Base-by-base conservation (phyloP, 1,284 basidiomycete genomes). In the Ceratobasidium sp. region DNA sequence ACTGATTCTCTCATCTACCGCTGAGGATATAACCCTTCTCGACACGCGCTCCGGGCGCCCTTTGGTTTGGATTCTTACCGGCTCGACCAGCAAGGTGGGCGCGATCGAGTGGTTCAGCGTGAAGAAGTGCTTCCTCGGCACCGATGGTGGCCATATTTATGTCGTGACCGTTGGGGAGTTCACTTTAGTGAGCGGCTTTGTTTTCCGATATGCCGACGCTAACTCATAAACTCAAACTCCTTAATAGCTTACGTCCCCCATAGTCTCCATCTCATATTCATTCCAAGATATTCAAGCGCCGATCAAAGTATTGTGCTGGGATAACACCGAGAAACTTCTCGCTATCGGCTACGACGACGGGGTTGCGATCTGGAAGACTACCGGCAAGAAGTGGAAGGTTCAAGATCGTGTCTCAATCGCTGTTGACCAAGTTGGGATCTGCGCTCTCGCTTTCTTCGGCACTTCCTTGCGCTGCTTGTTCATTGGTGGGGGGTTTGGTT, bases 341-440 rank as follows among this genome's bases (percentile, higher is more conserved):
- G 54, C 54, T n/a, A 57, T 57, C 26, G 54, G 54, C 26, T 57
- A 57, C 54, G 54, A 57, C 3, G 23, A 57, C n/a, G 54, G 54
- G 23, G n/a, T 26, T n/a, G 23, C 54, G n/a, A 57, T 57, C 54
- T 57, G 54, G 54, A 26, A 57, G n/a, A 26, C 54, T 4, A 12
- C 9, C 7, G 5, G 7, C 23, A 57, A 57, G 26, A 57, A 6
- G 26, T 57, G 54, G 54, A 26, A 26, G n/a, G 9, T 57, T 2
- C 33, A 33, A 4, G 23, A 10, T 23, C n/a, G 26, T 26, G 12
- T 57, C 23, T 26, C n/a, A 9, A 57, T 57, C 23, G n/a, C n/a
- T 2, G n/a, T 26, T n/a, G 6, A 15, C 1, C 23, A 26, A 4
- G 3, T 23, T 6, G 54, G 54, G 0, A 23, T 57, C 26, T 15